Evolutionary conservation across 2,329 filamentous ascomycete species (phyloP).

Genomic region (Aspergillus ustus): DNA sequence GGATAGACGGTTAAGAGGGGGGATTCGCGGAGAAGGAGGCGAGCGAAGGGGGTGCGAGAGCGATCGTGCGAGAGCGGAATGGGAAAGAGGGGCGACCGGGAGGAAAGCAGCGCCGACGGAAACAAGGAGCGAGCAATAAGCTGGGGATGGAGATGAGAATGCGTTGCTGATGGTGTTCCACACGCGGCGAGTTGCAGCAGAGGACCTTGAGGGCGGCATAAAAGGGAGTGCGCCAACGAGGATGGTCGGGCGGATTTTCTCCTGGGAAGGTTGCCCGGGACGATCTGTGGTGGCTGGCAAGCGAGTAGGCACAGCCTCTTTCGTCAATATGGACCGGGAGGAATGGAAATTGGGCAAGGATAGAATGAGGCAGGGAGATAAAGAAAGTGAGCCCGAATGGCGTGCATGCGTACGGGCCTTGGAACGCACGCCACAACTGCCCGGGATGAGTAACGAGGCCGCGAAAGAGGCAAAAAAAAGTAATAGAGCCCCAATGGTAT

Average conservation of each 20-base stretch:
- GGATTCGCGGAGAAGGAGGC: conserved; percentile 18
- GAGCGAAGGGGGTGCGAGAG: conserved; percentile 15
- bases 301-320: neutral
- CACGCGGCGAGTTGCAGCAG: conserved; percentile 27
- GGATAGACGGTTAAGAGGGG: conserved; percentile 25
- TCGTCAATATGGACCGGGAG: neutral
- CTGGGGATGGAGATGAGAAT: conserved; percentile 14
- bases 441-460: conserved; percentile 1
- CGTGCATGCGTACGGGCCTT: neutral
- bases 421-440: conserved; percentile 4
- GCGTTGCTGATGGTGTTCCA: conserved; percentile 23
- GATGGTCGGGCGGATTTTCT: neutral
- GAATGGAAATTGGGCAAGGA: conserved; percentile 4
- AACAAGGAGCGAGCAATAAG: conserved; percentile 22
- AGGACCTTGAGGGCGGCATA: conserved; percentile 42
- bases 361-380: conserved; percentile 4
- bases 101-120: conserved; percentile 17
- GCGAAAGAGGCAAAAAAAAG: conserved; percentile 6
- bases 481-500: conserved; percentile 11
- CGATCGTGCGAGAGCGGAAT: conserved; percentile 23
- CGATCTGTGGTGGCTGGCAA: conserved; percentile 4
- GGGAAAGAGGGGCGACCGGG: conserved; percentile 24
- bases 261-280: conserved; percentile 10
- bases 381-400: conserved; percentile 2
- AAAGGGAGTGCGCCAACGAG: neutral